Evolutionary conservation across 2,329 filamentous ascomycete species (phyloP).

Genomic region (Ramularia endophylla): DNA sequence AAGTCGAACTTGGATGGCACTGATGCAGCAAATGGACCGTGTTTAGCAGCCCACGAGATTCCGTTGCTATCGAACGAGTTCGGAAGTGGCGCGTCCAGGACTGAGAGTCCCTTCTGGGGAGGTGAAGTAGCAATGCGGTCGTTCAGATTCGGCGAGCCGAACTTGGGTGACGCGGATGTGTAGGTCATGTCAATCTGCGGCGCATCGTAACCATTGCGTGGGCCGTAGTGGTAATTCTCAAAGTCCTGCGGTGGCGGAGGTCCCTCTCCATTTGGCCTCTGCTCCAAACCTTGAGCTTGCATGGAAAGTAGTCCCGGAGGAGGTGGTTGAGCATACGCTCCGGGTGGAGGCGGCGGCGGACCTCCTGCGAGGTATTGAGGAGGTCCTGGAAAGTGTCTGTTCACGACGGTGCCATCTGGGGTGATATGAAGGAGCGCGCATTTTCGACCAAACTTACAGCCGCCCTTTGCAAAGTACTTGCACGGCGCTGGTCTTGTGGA

Average conservation of each 20-base stretch:
- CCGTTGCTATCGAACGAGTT: constrained; percentile 96
- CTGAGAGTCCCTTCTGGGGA: constrained; percentile 61
- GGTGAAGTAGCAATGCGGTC: constrained; percentile 77
- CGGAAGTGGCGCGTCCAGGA: constrained; percentile 85
- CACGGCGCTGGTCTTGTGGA: constrained; percentile 80
- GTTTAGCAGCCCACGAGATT: constrained; percentile 83
- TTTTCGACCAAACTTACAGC: constrained; percentile 98
- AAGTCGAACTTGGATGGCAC: constrained; percentile 88
- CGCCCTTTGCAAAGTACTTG: constrained; percentile 99
- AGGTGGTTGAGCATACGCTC: constrained; percentile 18
- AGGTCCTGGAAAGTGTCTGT: constrained; percentile 44
- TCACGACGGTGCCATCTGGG: constrained; percentile 86
- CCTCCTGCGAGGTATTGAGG: constrained; percentile 16
- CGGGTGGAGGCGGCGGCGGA: constrained; percentile 10
- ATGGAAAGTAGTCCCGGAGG: constrained; percentile 32
- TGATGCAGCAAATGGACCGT: constrained; percentile 85
- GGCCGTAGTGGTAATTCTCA: constrained; percentile 25
- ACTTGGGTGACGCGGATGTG: constrained; percentile 56
- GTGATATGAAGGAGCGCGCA: constrained; percentile 96
- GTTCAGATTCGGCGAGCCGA: constrained; percentile 78
- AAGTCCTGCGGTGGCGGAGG: constrained; percentile 17
- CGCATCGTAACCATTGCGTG: constrained; percentile 24
- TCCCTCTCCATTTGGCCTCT: constrained; percentile 22
- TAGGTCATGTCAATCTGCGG: constrained; percentile 51
- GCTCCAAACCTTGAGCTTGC: constrained; percentile 29